These are phyloP conservation scores for Halophytophthora polymorphica DNA, from an alignment of 352 stramenopile genomes.

Conservation along the genomic window DNA sequence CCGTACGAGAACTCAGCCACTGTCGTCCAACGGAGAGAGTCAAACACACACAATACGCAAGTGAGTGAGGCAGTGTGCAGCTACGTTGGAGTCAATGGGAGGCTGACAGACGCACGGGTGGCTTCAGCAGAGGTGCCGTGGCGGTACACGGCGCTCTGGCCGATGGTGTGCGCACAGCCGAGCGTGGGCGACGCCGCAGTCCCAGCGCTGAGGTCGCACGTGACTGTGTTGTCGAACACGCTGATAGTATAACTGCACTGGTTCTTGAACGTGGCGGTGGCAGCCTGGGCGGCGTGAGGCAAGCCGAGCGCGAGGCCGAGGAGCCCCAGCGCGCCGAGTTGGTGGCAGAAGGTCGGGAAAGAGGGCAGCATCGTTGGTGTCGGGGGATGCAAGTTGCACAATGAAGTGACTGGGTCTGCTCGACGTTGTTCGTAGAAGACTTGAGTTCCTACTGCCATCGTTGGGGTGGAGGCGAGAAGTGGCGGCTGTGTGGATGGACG, in stretches of 20 bases:
- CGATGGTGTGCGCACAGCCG: conserved; percentile 9
- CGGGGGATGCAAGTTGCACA: background rate
- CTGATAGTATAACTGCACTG: conserved; percentile 17
- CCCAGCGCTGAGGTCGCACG: conserved; percentile 8
- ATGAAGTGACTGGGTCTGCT: background rate
- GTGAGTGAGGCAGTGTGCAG: no score
- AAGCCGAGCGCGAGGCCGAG: background rate
- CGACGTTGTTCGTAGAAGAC: no score
- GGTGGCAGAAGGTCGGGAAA: background rate
- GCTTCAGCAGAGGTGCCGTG: conserved; percentile 12
- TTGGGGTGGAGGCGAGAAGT: no score
- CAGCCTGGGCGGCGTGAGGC: background rate
- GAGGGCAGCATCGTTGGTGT: background rate
- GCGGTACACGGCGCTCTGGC: conserved; percentile 19
- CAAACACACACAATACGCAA: no score
- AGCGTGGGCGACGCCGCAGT: background rate
- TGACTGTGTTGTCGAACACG: conserved; percentile 13
- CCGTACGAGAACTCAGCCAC: conserved; percentile 15
- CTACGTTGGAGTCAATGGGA: no score
- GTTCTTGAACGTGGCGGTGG: conserved; percentile 20
- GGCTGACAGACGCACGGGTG: conserved; percentile 8
- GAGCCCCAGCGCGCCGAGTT: background rate
- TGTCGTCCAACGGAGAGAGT: no score
- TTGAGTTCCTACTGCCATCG: no score
- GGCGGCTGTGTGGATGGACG: no score